A percentile compares a stretch with the other conserved stretches of the same genome.
Conservation (phyloP, 805 yeast species). For the Candida ipomoeae region DNA sequence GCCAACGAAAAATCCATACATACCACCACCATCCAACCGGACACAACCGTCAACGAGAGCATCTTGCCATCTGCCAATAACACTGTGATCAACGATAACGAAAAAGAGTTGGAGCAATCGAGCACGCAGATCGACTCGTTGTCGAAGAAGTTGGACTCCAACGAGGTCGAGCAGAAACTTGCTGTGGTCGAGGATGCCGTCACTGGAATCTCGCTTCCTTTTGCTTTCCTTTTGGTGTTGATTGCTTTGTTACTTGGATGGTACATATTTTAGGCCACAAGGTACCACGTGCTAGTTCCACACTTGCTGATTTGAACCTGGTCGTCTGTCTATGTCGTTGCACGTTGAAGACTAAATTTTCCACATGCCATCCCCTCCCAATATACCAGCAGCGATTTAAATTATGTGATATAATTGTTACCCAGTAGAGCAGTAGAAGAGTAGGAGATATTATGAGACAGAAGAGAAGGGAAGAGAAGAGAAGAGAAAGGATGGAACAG, state of each 20-base stretch:
- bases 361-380: neutral
- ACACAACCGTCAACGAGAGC: conserved; percentile 7
- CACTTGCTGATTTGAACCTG: neutral
- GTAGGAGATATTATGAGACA: too few relatives aligned
- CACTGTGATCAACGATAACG: conserved; percentile 16
- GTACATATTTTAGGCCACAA: conserved; percentile 50
- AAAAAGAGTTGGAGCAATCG: conserved; percentile 35
- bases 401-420: conserved; percentile 1
- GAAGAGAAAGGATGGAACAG: too few relatives aligned
- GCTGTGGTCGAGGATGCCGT: conserved; percentile 27
- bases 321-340: neutral
- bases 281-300: neutral
- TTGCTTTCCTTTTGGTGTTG: conserved; percentile 46
- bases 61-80: conserved; percentile 9
- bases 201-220: conserved; percentile 50
- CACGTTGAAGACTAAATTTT: neutral
- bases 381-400: neutral
- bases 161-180: conserved; percentile 19
- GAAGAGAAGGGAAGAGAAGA: too few relatives aligned
- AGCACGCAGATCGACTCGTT: conserved; percentile 40
- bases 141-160: conserved; percentile 43
- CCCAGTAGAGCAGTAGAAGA: too few relatives aligned
- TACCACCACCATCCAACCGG: conserved; percentile 3
- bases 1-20: conserved; percentile 12
- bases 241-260: conserved; percentile 64